Evolutionary conservation across 148 eudicot genomes (phyloP).

Genomic region (Rhododendron ovatum): DNA sequence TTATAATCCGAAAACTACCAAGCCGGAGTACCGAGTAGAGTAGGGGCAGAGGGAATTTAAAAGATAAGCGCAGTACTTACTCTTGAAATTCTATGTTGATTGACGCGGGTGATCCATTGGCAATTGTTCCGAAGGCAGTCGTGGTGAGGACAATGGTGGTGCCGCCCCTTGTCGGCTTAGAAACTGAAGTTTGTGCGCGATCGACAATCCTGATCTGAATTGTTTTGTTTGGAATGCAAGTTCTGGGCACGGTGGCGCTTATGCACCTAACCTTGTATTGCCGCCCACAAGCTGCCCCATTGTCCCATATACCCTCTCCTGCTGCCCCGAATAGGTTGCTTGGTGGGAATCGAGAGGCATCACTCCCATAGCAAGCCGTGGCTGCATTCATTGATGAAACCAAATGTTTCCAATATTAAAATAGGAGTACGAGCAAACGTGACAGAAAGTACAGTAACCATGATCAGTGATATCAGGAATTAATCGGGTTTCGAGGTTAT

Average conservation of each 20-base stretch:
- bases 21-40: no score
- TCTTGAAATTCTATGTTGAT: conserved; percentile 24
- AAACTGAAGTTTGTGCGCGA: conserved; percentile 15
- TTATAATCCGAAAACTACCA: no score
- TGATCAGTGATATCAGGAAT: no score
- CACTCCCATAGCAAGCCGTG: neutral
- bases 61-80: neutral
- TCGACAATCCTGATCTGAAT: conserved; percentile 8
- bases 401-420: neutral
- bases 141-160: conserved; percentile 40
- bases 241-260: conserved; percentile 23
- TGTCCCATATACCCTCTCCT: conserved; percentile 67
- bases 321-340: conserved; percentile 60
- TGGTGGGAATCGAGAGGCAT: conserved; percentile 37
- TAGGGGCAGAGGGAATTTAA: neutral
- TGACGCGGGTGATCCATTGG: conserved; percentile 17
- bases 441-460: no score
- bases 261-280: conserved; percentile 55
- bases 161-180: conserved; percentile 25
- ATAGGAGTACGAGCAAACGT: neutral
- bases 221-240: conserved; percentile 30
- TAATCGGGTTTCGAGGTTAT: neutral
- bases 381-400: neutral
- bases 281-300: conserved; percentile 68
- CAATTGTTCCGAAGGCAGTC: conserved; percentile 34